Evolutionary conservation across 2,329 filamentous ascomycete species (phyloP).

Genomic region (Aspergillus unguis): DNA sequence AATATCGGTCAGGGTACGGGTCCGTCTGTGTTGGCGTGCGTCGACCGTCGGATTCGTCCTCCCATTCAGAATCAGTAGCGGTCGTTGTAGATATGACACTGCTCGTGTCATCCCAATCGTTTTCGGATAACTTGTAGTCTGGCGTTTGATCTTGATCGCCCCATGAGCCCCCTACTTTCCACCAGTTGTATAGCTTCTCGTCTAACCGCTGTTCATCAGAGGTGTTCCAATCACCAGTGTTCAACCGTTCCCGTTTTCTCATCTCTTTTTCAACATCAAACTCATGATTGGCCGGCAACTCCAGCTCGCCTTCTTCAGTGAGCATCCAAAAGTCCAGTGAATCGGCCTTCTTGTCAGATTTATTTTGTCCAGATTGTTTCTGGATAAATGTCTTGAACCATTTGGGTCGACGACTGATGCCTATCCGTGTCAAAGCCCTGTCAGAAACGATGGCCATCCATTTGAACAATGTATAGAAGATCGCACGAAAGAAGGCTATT

Average conservation of each 20-base stretch:
- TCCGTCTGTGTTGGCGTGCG: constrained; percentile 71
- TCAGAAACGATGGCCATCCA: constrained; percentile 56
- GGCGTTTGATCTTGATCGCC: constrained; percentile 77
- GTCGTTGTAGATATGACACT: constrained; percentile 71
- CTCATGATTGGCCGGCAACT: constrained; percentile 58
- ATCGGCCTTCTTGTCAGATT: constrained; percentile 18
- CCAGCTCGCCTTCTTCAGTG: constrained; percentile 52
- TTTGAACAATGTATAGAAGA: constrained; percentile 62
- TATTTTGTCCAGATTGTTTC: constrained; percentile 17
- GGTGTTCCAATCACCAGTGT: constrained; percentile 39
- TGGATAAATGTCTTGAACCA: constrained; percentile 53
- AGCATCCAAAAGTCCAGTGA: constrained; percentile 54
- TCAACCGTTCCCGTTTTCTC: constrained; percentile 56
- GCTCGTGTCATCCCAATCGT: constrained; percentile 67
- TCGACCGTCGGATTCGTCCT: constrained; percentile 46
- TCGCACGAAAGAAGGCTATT: constrained; percentile 70
- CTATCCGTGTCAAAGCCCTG: constrained; percentile 55
- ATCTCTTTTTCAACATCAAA: constrained; percentile 81
- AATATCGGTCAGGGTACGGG: constrained; percentile 52
- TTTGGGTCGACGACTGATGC: constrained; percentile 59
- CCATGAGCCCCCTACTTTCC: constrained; percentile 79
- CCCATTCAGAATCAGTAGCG: constrained; percentile 50
- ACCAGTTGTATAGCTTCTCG: constrained; percentile 75
- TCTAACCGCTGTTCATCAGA: constrained; percentile 66
- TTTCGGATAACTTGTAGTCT: constrained; percentile 62